Conservation (phyloP, 352 stramenopile species). For the Pythium pyrilobum region DNA sequence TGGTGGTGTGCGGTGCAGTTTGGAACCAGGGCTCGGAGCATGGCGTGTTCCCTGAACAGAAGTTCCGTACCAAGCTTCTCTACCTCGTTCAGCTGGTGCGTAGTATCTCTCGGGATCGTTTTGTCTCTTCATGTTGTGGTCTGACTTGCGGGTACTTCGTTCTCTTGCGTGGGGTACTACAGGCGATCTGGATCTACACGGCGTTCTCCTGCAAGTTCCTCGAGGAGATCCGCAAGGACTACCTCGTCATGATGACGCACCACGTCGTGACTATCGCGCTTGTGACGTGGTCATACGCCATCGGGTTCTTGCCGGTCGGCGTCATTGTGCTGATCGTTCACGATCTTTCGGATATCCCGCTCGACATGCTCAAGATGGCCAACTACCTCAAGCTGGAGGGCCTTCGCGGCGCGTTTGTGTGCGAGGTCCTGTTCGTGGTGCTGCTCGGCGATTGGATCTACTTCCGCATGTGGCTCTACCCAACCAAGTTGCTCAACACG, state of each 20-base stretch:
- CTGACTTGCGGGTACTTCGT: not conserved
- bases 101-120: not conserved
- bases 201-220: slow-evolving; percentile 88
- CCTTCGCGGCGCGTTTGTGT: slow-evolving; percentile 55
- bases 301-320: slow-evolving; percentile 79
- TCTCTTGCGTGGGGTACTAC: not conserved
- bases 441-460: slow-evolving; percentile 73
- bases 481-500: slow-evolving; percentile 75
- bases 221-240: slow-evolving; percentile 86
- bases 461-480: slow-evolving; percentile 85
- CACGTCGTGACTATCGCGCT: slow-evolving; percentile 85
- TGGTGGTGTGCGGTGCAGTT: slow-evolving; percentile 25
- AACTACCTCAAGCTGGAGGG: slow-evolving; percentile 89
- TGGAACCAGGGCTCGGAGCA: slow-evolving; percentile 72
- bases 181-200: slow-evolving; percentile 89
- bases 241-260: slow-evolving; percentile 89
- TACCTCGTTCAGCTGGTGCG: slow-evolving; percentile 80
- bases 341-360: slow-evolving; percentile 83
- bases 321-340: slow-evolving; percentile 83
- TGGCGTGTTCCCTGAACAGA: slow-evolving; percentile 73
- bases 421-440: slow-evolving; percentile 68
- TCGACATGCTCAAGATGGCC: slow-evolving; percentile 87
- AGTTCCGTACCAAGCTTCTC: slow-evolving; percentile 76
- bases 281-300: slow-evolving; percentile 76
- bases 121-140: not conserved